These are phyloP conservation scores for Aphanomyces stellatus DNA, from an alignment of 352 stramenopile genomes.

Conservation along the genomic window DNA sequence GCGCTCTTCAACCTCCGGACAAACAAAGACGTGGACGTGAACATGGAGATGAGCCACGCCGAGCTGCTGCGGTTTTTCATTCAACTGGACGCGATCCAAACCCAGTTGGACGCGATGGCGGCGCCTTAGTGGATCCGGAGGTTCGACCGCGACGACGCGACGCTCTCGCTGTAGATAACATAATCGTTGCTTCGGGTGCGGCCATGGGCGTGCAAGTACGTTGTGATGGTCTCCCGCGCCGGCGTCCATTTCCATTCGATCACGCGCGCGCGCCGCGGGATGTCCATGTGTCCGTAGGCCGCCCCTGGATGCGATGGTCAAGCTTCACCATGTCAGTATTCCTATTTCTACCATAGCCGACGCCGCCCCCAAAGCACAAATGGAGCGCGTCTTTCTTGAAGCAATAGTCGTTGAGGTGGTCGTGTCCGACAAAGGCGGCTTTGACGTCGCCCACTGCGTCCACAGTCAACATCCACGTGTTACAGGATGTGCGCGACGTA, in stretches of 20 bases:
- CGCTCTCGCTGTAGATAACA: background rate
- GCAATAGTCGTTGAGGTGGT: constrained; percentile 58
- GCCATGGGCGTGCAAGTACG: background rate
- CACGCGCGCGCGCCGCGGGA: constrained; percentile 39
- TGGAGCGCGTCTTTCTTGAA: constrained; percentile 33
- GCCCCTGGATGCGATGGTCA: too few relatives aligned
- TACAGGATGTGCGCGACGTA: background rate
- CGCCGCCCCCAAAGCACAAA: constrained; percentile 46
- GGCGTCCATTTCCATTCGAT: constrained; percentile 35
- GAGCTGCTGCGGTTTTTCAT: constrained; percentile 6
- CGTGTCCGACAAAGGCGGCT: constrained; percentile 45
- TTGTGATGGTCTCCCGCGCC: background rate
- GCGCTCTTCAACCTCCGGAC: constrained; percentile 1
- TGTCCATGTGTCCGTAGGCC: constrained; percentile 26
- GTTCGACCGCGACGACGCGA: background rate
- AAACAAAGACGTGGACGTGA: background rate
- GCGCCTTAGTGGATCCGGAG: background rate
- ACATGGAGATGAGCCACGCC: constrained; percentile 14
- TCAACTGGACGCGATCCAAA: constrained; percentile 16
- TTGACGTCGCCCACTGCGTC: constrained; percentile 46
- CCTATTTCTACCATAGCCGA: constrained; percentile 38
- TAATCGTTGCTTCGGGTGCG: background rate
- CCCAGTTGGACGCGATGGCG: background rate
- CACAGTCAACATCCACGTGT: too few relatives aligned
- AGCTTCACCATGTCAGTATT: too few relatives aligned